Conservation (phyloP, 208 protist species). For the Trypanosomatidae sp. region DNA sequence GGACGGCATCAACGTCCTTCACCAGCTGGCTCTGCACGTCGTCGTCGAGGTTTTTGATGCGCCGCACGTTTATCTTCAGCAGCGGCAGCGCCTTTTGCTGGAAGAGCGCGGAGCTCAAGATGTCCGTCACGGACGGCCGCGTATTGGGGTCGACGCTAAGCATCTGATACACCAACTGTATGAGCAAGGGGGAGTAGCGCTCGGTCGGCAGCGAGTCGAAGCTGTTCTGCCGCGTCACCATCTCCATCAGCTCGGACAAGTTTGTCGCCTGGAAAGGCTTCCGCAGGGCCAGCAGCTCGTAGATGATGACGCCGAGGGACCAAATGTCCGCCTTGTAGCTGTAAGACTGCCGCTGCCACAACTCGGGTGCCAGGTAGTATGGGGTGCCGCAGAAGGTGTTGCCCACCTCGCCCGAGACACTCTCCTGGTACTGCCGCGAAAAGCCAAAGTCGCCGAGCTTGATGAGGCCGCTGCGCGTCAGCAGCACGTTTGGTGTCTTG, state of each 20-base stretch:
- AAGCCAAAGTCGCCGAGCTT: slow-evolving; percentile 92
- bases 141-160: slow-evolving; percentile 47
- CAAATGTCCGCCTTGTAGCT: slow-evolving; percentile 92
- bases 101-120: slow-evolving; percentile 41
- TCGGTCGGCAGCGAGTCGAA: slow-evolving; percentile 58
- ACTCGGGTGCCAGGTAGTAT: slow-evolving; percentile 91
- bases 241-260: slow-evolving; percentile 51
- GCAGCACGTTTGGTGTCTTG: slow-evolving; percentile 77
- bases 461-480: slow-evolving; percentile 62
- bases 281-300: slow-evolving; percentile 69
- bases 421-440: slow-evolving; percentile 53
- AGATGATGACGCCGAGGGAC: slow-evolving; percentile 83
- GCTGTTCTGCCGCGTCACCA: slow-evolving; percentile 40
- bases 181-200: slow-evolving; percentile 41
- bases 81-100: slow-evolving; percentile 37
- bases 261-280: slow-evolving; percentile 65
- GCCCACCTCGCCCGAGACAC: slow-evolving; percentile 49
- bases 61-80: slow-evolving; percentile 45
- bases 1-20: slow-evolving; percentile 34
- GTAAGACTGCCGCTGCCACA: slow-evolving; percentile 88
- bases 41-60: slow-evolving; percentile 40
- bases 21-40: slow-evolving; percentile 28
- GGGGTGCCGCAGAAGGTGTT: slow-evolving; percentile 77
- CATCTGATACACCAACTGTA: slow-evolving; percentile 44
- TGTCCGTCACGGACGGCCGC: slow-evolving; percentile 48